These are phyloP conservation scores for Lepidium sativum DNA, from an alignment of 345 rosid genomes.

Conservation along the genomic window DNA sequence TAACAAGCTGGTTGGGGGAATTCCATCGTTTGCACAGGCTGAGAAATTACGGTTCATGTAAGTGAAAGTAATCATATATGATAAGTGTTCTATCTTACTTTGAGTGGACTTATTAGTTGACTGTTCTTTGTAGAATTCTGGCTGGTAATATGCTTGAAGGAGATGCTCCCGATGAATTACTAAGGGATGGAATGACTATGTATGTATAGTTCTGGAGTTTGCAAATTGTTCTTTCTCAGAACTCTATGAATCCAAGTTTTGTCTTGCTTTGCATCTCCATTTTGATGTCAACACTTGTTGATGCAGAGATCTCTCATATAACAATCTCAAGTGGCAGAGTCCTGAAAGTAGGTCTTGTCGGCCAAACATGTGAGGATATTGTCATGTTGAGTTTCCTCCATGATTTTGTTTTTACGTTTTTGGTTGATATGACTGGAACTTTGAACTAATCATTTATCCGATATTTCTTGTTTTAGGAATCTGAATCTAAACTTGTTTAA, in stretches of 20 bases:
- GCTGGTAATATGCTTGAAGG: conserved; percentile 43
- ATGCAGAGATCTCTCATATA: conserved; percentile 74
- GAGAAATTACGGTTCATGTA: conserved; percentile 36
- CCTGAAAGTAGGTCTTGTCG: conserved; percentile 42
- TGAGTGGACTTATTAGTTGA: not conserved
- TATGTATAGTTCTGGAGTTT: conserved; percentile 26
- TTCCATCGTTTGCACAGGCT: conserved; percentile 33
- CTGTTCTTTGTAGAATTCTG: conserved; percentile 34
- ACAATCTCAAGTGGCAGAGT: conserved; percentile 49
- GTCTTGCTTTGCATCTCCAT: not conserved
- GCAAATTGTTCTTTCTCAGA: not conserved
- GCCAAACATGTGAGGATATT: conserved; percentile 37
- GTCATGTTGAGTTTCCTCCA: not conserved
- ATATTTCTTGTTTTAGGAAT: conserved; percentile 32
- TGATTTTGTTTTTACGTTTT: not conserved
- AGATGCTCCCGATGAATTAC: conserved; percentile 41
- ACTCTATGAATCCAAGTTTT: conserved; percentile 10
- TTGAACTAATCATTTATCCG: not conserved
- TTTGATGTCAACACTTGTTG: conserved; percentile 4
- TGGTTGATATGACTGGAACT: conserved; percentile 3
- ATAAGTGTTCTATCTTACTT: not conserved
- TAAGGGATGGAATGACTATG: conserved; percentile 43
- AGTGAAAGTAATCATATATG: conserved; percentile 16
- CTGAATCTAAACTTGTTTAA: conserved; percentile 55
- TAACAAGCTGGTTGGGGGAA: conserved; percentile 41